Evolutionary conservation across 2,329 filamentous ascomycete genomes (phyloP).

Genomic region (Biscogniauxia marginata): DNA sequence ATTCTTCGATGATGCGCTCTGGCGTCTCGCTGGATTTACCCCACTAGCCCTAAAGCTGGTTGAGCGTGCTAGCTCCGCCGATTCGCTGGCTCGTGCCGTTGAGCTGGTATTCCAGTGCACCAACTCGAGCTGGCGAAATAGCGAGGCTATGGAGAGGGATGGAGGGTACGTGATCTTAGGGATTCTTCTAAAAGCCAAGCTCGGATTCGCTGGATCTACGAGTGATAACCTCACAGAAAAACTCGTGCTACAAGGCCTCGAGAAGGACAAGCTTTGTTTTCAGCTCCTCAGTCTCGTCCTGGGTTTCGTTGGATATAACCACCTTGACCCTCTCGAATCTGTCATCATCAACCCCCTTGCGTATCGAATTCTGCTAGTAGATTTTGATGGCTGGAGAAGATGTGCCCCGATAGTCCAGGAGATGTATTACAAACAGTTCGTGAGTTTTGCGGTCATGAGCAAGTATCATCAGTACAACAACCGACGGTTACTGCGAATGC

Average conservation of each 20-base stretch:
- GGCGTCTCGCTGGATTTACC: constrained; percentile 89
- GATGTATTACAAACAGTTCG: constrained; percentile 90
- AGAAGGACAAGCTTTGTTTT: constrained; percentile 55
- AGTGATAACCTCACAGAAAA: constrained; percentile 37
- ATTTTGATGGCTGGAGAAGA: constrained; percentile 89
- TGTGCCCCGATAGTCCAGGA: constrained; percentile 75
- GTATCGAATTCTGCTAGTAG: constrained; percentile 87
- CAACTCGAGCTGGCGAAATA: constrained; percentile 92
- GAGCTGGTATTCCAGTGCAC: constrained; percentile 84
- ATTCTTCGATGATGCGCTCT: constrained; percentile 85
- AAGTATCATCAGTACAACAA: constrained; percentile 92
- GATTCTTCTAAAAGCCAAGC: constrained; percentile 78
- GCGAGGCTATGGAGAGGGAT: constrained; percentile 95
- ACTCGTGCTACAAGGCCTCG: constrained; percentile 48
- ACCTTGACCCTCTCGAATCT: constrained; percentile 75
- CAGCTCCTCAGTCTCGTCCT: constrained; percentile 75
- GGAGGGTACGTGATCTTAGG: constrained; percentile 90
- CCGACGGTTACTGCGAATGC: constrained; percentile 82
- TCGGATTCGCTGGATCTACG: constrained; percentile 53
- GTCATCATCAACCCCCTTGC: constrained; percentile 95
- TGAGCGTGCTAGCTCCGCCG: constrained; percentile 68
- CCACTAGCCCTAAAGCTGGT: constrained; percentile 82
- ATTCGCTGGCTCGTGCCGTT: constrained; percentile 73
- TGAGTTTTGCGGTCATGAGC: constrained; percentile 83
- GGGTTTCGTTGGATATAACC: constrained; percentile 85